Conservation (phyloP, 345 rosid species). For the Pseudoturritis turrita region DNA sequence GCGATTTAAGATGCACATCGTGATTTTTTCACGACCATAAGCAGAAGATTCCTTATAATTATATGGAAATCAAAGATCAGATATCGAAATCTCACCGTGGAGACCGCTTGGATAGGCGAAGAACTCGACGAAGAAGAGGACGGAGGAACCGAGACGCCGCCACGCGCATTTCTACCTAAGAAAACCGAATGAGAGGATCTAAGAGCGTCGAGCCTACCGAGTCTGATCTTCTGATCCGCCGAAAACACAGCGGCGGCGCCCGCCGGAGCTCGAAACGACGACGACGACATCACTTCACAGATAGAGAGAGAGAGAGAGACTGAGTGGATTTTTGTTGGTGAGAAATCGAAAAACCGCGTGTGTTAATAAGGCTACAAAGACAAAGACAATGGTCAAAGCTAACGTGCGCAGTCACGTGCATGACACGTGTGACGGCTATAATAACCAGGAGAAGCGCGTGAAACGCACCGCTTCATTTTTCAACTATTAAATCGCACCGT, state of each 20-base stretch:
- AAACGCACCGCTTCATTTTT: conserved; percentile 1
- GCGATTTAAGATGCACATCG: not conserved
- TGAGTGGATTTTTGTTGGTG: conserved; percentile 18
- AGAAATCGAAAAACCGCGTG: conserved; percentile 13
- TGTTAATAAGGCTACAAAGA: not conserved
- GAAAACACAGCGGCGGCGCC: conserved; percentile 30
- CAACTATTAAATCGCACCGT: not conserved
- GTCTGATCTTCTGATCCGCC: conserved; percentile 39
- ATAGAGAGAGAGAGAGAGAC: not conserved
- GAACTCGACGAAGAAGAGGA: conserved; percentile 32
- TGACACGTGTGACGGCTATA: conserved; percentile 33
- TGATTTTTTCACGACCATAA: not conserved
- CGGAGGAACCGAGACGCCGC: conserved; percentile 13
- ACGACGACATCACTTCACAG: conserved; percentile 44
- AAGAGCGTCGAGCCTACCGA: conserved; percentile 51
- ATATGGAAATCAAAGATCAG: not conserved
- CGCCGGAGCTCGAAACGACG: conserved; percentile 63
- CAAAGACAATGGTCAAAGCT: conserved; percentile 20
- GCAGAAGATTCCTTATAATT: not conserved
- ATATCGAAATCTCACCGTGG: conserved; percentile 52
- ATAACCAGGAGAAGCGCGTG: conserved; percentile 4
- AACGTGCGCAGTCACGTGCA: conserved; percentile 50
- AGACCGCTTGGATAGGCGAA: conserved; percentile 60
- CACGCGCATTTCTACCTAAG: conserved; percentile 32
- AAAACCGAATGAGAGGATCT: conserved; percentile 46